Conservation (phyloP, 805 yeast species). For the Candida sakaeoensis region DNA sequence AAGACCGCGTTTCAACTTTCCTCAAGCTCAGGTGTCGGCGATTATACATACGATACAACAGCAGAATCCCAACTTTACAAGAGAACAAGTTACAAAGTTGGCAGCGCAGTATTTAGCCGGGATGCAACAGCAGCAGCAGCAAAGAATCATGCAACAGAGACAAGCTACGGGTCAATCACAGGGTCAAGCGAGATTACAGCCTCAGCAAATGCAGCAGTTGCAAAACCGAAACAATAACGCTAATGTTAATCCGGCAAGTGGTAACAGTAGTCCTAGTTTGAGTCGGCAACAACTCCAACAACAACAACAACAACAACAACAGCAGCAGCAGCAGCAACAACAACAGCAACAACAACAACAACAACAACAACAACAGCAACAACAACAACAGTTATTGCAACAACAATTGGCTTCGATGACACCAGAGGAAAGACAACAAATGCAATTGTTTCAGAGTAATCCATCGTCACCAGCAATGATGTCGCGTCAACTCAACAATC, state of each 20-base stretch:
- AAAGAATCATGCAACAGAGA: slow-evolving; percentile 7
- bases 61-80: slow-evolving; percentile 60
- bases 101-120: slow-evolving; percentile 64
- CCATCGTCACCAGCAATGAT: slow-evolving; percentile 12
- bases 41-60: slow-evolving; percentile 60
- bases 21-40: slow-evolving; percentile 63
- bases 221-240: slow-evolving; percentile 20
- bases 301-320: no score
- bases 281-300: slow-evolving; percentile 10
- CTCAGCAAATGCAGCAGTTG: slow-evolving; percentile 16
- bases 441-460: slow-evolving; percentile 37
- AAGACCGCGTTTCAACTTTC: slow-evolving; percentile 41
- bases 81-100: slow-evolving; percentile 61
- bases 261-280: background rate
- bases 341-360: no score
- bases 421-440: slow-evolving; percentile 41
- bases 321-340: no score
- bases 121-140: slow-evolving; percentile 50
- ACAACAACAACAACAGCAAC: no score
- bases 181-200: slow-evolving; percentile 32
- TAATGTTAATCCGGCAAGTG: slow-evolving; percentile 38
- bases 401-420: slow-evolving; percentile 20
- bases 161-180: slow-evolving; percentile 21
- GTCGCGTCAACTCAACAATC: slow-evolving; percentile 5
- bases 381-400: slow-evolving; percentile 3